Evolutionary conservation across 2,329 filamentous ascomycete species (phyloP), one percentile per base, ranked within the genome.

Genomic region (Phoma sp.): DNA sequence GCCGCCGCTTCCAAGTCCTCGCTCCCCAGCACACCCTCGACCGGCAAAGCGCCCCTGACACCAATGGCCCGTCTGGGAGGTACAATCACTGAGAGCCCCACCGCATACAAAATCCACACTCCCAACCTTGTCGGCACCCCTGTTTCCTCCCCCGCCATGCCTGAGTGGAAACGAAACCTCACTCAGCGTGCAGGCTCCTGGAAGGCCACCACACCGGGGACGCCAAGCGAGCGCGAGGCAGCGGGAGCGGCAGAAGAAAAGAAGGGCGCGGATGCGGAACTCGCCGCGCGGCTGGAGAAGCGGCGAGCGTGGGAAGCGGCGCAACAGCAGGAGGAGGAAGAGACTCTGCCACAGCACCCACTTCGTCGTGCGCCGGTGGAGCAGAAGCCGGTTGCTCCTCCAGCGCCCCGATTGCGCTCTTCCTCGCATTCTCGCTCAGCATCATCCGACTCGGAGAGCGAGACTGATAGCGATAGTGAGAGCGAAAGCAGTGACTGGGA

Each of bases 41-140:
- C 27, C 6, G 27, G 27, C 27, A 60, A 54, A 18, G 39, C 33
- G 1, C 44, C 49, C 8, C 64, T 57, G 4, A 52, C 61, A 2
- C 63, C 64, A 11, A 33, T 60, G 18, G 62, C 55, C 8, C 63
- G 66, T 11, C 56, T 65, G 1, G 58, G 57, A 22, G 44, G 61
- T 1, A 38, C 44, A 4, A 44, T 53, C 10, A 8, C n/a, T 3
- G 41, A 44, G 5, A 53, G 50, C n/a, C 50, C 50, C 1, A 32
- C 36, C 5, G 50, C 47, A 10, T 53, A 41, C 30, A 47, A 27
- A 8, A 23, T 47, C 10, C 32, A 37, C 7, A 27, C 29, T 7
- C 32, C 44, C 2, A 37, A 33, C 25, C 9, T 44, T 4, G 27
- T 35, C 0, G 30, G 22, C 37, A 39, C 44, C 3, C 38, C 38